Conservation (phyloP, 2,329 filamentous ascomycete species). For the Phyllosticta citrichinensis region DNA sequence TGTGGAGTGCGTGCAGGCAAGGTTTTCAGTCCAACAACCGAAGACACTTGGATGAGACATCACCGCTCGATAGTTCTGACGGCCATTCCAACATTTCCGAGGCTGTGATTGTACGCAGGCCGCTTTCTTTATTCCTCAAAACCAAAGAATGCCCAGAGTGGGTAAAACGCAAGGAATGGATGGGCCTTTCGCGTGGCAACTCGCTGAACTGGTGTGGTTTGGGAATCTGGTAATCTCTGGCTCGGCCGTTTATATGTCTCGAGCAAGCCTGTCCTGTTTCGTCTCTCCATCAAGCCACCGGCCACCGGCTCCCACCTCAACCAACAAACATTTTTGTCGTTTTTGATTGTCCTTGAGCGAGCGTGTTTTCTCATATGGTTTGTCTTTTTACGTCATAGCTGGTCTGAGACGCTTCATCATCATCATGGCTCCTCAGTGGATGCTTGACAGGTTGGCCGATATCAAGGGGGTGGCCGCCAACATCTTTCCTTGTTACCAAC, state of each 20-base stretch:
- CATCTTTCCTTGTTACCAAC: conserved; percentile 19
- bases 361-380: conserved; percentile 10
- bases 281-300: neutral
- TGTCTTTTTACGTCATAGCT: conserved; percentile 5
- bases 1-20: no score
- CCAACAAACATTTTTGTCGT: neutral
- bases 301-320: neutral
- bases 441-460: neutral
- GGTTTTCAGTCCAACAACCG: neutral
- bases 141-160: conserved; percentile 21
- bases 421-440: neutral
- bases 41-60: neutral
- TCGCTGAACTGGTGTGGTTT: conserved; percentile 9
- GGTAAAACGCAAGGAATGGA: conserved; percentile 23
- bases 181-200: conserved; percentile 15
- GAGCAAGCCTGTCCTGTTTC: conserved; percentile 1
- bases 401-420: neutral
- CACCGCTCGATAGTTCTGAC: no score
- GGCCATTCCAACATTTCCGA: neutral
- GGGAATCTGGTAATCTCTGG: conserved; percentile 11
- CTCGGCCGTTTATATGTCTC: conserved; percentile 7
- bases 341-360: neutral
- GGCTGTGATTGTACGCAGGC: neutral
- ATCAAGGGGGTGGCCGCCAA: neutral
- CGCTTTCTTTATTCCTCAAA: conserved; percentile 5